A percentile compares a stretch with the other conserved stretches of the same genome.
Evolutionary conservation across 805 yeast genomes (phyloP).

Genomic region (Priceomyces carsonii): DNA sequence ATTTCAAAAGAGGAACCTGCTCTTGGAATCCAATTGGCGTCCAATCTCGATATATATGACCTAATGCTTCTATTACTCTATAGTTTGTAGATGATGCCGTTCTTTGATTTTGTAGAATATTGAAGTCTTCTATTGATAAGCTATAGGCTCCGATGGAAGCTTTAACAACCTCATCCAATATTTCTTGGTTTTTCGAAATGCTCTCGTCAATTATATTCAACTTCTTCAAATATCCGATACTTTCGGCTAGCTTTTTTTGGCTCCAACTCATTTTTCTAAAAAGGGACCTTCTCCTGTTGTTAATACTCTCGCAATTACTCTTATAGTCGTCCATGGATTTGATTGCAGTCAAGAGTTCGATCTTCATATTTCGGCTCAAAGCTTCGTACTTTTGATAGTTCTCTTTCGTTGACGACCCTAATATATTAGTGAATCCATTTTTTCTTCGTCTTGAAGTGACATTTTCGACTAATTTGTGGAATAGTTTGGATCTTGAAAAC

Average conservation of each 20-base stretch:
- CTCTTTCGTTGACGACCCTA: slow-evolving; percentile 2
- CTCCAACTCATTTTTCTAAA: slow-evolving; percentile 51
- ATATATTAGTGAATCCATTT: neutral
- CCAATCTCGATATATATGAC: slow-evolving; percentile 86
- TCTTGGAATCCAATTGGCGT: slow-evolving; percentile 48
- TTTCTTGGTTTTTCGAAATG: slow-evolving; percentile 46
- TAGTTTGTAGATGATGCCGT: slow-evolving; percentile 18
- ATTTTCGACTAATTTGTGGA: slow-evolving; percentile 16
- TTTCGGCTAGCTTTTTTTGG: slow-evolving; percentile 55
- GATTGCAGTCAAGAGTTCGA: slow-evolving; percentile 43
- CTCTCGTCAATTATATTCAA: slow-evolving; percentile 49
- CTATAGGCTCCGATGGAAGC: slow-evolving; percentile 47
- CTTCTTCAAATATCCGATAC: slow-evolving; percentile 56
- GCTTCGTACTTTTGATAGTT: slow-evolving; percentile 12
- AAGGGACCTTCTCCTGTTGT: slow-evolving; percentile 44
- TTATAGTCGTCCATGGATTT: slow-evolving; percentile 49
- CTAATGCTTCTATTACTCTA: slow-evolving; percentile 62
- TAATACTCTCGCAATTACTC: slow-evolving; percentile 39
- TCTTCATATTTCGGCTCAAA: slow-evolving; percentile 20
- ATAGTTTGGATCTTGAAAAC: slow-evolving; percentile 26
- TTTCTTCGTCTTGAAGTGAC: neutral
- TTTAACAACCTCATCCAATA: slow-evolving; percentile 48
- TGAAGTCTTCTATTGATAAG: slow-evolving; percentile 37
- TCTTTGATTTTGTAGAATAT: slow-evolving; percentile 11
- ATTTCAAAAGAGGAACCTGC: slow-evolving; percentile 53